Evolutionary conservation across 1,139 yeast species (phyloP).

Genomic region (Saccharomyces hybrid): DNA sequence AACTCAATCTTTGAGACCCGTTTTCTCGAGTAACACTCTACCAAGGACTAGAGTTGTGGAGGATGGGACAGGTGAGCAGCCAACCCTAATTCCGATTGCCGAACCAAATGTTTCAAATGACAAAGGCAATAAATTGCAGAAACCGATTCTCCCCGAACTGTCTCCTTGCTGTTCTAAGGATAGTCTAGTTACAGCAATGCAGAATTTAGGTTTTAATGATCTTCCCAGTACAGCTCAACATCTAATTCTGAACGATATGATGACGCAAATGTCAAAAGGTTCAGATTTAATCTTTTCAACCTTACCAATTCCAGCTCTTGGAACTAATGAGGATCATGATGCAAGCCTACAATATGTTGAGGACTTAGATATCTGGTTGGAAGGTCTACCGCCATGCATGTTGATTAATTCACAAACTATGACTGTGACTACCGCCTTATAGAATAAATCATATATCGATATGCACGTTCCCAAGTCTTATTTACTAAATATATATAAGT

Average conservation of each 20-base stretch:
- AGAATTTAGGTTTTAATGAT: constrained; percentile 60
- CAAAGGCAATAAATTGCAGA: constrained; percentile 8
- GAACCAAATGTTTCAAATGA: constrained; percentile 17
- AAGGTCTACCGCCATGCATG: constrained; percentile 72
- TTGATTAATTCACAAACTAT: constrained; percentile 84
- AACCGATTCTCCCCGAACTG: constrained; percentile 17
- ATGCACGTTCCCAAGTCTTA: not conserved
- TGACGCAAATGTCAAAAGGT: constrained; percentile 53
- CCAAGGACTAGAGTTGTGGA: constrained; percentile 68
- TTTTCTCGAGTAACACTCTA: constrained; percentile 69
- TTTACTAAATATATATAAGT: not conserved
- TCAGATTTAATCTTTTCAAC: constrained; percentile 80
- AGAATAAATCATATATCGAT: constrained; percentile 9
- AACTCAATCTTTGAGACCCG: constrained; percentile 41
- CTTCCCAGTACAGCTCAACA: constrained; percentile 91
- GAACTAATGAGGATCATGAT: constrained; percentile 63
- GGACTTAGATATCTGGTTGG: constrained; percentile 72
- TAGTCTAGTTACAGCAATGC: constrained; percentile 31
- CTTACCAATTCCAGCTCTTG: constrained; percentile 77
- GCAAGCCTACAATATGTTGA: constrained; percentile 71
- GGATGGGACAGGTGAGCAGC: constrained; percentile 57
- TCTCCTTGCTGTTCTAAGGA: constrained; percentile 27
- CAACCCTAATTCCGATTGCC: constrained; percentile 47
- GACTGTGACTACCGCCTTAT: constrained; percentile 88
- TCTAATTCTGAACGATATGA: constrained; percentile 75